phyloP scores from a whole-genome alignment of 768 basidiomycete species.

The Phlegmacium glaucopus region DNA sequence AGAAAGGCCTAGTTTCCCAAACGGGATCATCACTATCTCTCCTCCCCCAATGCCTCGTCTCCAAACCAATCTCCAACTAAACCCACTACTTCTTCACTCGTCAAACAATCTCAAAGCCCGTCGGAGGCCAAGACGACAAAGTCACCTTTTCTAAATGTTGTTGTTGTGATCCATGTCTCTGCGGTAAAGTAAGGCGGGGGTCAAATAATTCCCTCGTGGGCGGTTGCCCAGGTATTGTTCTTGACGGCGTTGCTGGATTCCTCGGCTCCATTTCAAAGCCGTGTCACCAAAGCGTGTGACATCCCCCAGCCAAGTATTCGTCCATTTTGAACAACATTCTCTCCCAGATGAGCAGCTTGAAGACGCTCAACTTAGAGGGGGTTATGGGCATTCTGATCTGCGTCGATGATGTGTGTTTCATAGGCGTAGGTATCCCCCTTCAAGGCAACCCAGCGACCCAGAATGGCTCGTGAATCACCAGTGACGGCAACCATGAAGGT shows the following conservation, averaged over 20 bases:
- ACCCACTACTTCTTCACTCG: slow-evolving; percentile 52
- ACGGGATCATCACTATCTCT: neutral
- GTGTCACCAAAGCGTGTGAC: slow-evolving; percentile 44
- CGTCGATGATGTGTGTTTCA: slow-evolving; percentile 36
- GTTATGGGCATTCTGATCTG: slow-evolving; percentile 39
- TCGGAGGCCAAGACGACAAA: slow-evolving; percentile 55
- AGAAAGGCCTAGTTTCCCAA: neutral
- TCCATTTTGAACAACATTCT: slow-evolving; percentile 31
- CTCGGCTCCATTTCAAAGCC: slow-evolving; percentile 39
- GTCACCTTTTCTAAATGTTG: slow-evolving; percentile 41
- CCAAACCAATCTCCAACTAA: slow-evolving; percentile 25
- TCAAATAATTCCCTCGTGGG: slow-evolving; percentile 29
- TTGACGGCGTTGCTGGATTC: slow-evolving; percentile 31
- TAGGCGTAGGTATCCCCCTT: slow-evolving; percentile 24
- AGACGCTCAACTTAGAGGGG: slow-evolving; percentile 35
- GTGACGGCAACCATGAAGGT: slow-evolving; percentile 40
- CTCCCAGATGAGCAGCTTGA: slow-evolving; percentile 34
- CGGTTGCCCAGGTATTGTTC: slow-evolving; percentile 31
- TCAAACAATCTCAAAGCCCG: slow-evolving; percentile 54
- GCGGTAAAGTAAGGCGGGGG: slow-evolving; percentile 59
- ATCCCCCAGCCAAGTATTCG: slow-evolving; percentile 38
- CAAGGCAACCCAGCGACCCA: slow-evolving; percentile 34
- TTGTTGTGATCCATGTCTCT: slow-evolving; percentile 46
- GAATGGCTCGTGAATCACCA: slow-evolving; percentile 47
- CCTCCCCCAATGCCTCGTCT: neutral